Conservation (phyloP, 78 protist genomes). For the Blattamonas nauphoetae region DNA sequence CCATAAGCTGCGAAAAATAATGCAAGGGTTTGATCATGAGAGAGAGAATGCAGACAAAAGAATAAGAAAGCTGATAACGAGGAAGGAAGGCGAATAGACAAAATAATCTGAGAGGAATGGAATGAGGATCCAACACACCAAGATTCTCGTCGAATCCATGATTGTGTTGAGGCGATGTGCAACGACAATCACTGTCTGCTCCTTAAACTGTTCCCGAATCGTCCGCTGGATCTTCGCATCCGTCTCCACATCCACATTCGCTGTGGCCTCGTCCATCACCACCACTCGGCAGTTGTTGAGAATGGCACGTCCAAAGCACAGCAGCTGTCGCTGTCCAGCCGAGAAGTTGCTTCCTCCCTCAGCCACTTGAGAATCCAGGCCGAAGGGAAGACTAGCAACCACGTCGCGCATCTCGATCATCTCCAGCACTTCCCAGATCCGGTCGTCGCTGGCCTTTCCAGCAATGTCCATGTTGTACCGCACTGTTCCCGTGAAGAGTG, state of each 20-base stretch:
- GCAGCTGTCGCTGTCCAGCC: conserved; percentile 81
- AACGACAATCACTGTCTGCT: conserved; percentile 1
- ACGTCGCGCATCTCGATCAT: conserved; percentile 36
- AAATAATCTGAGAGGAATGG: no score
- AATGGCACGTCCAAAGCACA: conserved; percentile 78
- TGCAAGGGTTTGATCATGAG: no score
- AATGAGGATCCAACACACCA: no score
- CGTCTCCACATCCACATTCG: conserved; percentile 60
- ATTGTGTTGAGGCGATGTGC: not conserved
- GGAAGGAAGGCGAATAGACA: no score
- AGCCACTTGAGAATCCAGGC: not conserved
- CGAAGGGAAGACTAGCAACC: not conserved
- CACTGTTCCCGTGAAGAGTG: conserved; percentile 65
- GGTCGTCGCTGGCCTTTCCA: conserved; percentile 38
- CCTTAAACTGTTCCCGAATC: not conserved
- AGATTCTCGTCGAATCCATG: conserved; percentile 32
- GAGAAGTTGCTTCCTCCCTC: conserved; percentile 63
- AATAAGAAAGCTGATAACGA: no score
- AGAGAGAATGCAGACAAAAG: no score
- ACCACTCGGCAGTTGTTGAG: conserved; percentile 41
- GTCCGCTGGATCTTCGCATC: conserved; percentile 38
- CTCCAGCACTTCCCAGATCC: conserved; percentile 48
- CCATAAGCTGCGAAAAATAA: no score
- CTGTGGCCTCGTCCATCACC: conserved; percentile 80
- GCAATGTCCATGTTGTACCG: conserved; percentile 81